Conservation (phyloP, 257 asterid species). For the Datura wrightii region DNA sequence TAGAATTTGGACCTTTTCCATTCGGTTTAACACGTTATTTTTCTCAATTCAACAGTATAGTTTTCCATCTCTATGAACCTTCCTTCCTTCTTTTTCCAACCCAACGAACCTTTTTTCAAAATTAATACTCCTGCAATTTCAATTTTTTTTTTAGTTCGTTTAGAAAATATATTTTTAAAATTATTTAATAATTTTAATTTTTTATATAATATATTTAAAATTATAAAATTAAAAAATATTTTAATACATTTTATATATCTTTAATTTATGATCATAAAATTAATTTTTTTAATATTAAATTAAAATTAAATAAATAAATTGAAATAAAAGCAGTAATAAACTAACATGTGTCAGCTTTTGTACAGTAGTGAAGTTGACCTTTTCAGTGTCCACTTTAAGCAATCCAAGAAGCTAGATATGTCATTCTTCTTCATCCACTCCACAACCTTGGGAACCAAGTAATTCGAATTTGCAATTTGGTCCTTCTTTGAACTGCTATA, state of each 20-base stretch:
- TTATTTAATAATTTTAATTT: not conserved
- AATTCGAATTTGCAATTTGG: not conserved
- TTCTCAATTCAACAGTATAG: not conserved
- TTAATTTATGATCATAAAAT: too few species aligned
- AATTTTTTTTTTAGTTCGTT: not conserved
- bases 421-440: not conserved
- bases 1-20: not conserved
- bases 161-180: not conserved
- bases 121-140: too few species aligned
- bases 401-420: not conserved
- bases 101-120: not conserved
- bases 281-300: too few species aligned
- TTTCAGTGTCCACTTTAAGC: not conserved
- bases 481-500: constrained; percentile 5
- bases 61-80: not conserved
- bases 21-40: not conserved
- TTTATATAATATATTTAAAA: too few species aligned
- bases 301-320: too few species aligned
- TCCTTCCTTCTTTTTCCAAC: not conserved
- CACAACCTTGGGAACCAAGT: not conserved
- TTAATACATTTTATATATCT: too few species aligned
- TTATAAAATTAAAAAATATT: too few species aligned
- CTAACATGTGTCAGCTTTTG: too few species aligned
- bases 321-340: too few species aligned
- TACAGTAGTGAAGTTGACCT: not conserved